A percentile compares a stretch with the other conserved stretches of the same genome.
Conservation (phyloP, 192 early-diverging fungal genomes). For the Entomortierella beljakovae region DNA sequence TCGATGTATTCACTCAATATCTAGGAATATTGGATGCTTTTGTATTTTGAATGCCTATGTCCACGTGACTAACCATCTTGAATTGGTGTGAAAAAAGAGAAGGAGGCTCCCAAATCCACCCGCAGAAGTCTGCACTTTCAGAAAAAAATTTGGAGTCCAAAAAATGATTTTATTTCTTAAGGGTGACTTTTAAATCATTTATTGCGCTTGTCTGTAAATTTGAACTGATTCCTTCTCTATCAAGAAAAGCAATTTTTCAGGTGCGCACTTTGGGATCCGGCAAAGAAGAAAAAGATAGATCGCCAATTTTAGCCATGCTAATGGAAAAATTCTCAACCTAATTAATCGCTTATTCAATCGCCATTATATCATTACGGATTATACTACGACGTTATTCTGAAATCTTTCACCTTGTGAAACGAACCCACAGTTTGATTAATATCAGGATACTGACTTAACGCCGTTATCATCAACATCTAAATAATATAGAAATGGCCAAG, state of each 20-base stretch:
- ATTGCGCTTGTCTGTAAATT: neutral
- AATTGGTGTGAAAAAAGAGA: conserved; percentile 20
- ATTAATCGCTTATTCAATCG: no score
- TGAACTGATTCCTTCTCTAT: conserved; percentile 35
- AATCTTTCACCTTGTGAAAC: neutral
- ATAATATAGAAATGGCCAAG: conserved; percentile 74
- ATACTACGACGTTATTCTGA: no score
- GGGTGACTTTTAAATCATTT: neutral
- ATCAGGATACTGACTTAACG: conserved; percentile 2
- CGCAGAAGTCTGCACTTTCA: neutral
- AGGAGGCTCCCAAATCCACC: neutral
- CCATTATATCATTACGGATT: no score
- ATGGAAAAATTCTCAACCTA: no score
- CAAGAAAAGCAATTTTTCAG: conserved; percentile 51
- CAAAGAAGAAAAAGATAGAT: no score
- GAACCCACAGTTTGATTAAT: no score
- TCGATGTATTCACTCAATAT: conserved; percentile 10
- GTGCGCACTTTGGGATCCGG: conserved; percentile 17
- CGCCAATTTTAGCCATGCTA: no score
- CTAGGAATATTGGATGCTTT: neutral
- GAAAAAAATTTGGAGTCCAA: neutral
- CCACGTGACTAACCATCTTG: conserved; percentile 33
- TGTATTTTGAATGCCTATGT: no score
- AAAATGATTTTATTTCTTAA: conserved; percentile 3
- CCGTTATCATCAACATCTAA: neutral